Evolutionary conservation across 1,284 basidiomycete genomes (phyloP).

Genomic region (Chondrostereum purpureum): DNA sequence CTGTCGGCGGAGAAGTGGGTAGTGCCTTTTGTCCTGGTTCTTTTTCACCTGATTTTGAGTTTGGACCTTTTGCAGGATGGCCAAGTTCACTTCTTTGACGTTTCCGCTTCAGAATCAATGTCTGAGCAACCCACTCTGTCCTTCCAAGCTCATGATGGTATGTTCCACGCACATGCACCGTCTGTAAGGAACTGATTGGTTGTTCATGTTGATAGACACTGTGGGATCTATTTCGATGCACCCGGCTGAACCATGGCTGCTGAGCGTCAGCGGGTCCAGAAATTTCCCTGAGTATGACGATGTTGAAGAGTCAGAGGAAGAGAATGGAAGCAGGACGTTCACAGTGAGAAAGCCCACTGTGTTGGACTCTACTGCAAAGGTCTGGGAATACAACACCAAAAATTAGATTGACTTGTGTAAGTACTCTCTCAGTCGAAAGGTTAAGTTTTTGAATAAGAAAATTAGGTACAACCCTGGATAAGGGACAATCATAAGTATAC

Average conservation of each 20-base stretch:
- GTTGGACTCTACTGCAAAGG: too few relatives aligned
- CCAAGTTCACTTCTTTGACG: conserved; percentile 38
- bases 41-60: not conserved
- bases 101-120: too few relatives aligned
- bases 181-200: not conserved
- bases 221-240: conserved; percentile 60
- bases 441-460: too few relatives aligned
- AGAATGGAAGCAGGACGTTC: too few relatives aligned
- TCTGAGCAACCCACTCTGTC: conserved; percentile 17
- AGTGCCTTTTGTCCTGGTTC: conserved; percentile 5
- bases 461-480: too few relatives aligned
- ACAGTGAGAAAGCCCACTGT: too few relatives aligned
- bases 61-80: conserved; percentile 27
- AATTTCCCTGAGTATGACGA: too few relatives aligned
- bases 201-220: conserved; percentile 37
- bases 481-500: too few relatives aligned
- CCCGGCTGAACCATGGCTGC: conserved; percentile 41
- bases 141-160: conserved; percentile 42
- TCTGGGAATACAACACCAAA: too few relatives aligned
- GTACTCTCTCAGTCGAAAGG: too few relatives aligned
- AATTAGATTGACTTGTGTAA: too few relatives aligned
- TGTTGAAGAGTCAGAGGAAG: too few relatives aligned
- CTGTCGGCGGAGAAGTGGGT: conserved; percentile 66
- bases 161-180: conserved; percentile 5
- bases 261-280: conserved; percentile 64